Base-by-base conservation (phyloP, 1,284 basidiomycete genomes). In the Crucibulum parvulum region DNA sequence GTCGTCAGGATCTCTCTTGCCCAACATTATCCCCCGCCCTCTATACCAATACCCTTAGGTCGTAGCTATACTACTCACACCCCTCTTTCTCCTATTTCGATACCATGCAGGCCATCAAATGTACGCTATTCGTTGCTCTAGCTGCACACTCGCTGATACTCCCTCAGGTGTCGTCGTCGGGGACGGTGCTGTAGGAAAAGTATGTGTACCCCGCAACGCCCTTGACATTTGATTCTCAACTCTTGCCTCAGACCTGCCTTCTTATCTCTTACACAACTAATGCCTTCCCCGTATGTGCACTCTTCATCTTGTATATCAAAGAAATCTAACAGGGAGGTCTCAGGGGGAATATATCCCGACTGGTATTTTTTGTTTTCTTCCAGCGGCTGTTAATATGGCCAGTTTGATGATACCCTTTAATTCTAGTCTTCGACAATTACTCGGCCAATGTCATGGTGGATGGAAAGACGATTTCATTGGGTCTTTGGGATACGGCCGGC, bases 121-220 rank as follows among this genome's bases (percentile, higher is more conserved):
- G 87, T 88, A 66, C 63, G 80, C 75, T 35, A 45, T 38, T 45
- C 41, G 58, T 57, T 56, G 45, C 46, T 58, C 61, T 54, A 55
- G 54, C 48, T 57, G 50, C 60, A 55, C 62, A 63, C 58, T 72
- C 65, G 67, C 76, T 78, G 60, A 77, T 67, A 57, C 58, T 59
- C 64, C 58, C 64, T 55, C 77, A 94, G 94, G 94, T 85, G 97
- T 99, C 79, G 96, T 99, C 73, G 97, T 99, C 62, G 97, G 97
- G 72, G 97, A 99, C 84, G 97, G 97, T 90, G 97, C 97, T 59
- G 97, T 99, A 72, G 97, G 97, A 81, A 99, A 99, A 93, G 96
- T 92, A 47, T 37, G 47, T 37, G 45, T 36, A 9, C 15, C 16
- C 34, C 31, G 7, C 16, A n/a, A 37, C 31, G 41, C 6, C 41